These are phyloP conservation scores for Saccharomyces uvarum DNA, from an alignment of 1,139 yeast species.

Conservation along the genomic window DNA sequence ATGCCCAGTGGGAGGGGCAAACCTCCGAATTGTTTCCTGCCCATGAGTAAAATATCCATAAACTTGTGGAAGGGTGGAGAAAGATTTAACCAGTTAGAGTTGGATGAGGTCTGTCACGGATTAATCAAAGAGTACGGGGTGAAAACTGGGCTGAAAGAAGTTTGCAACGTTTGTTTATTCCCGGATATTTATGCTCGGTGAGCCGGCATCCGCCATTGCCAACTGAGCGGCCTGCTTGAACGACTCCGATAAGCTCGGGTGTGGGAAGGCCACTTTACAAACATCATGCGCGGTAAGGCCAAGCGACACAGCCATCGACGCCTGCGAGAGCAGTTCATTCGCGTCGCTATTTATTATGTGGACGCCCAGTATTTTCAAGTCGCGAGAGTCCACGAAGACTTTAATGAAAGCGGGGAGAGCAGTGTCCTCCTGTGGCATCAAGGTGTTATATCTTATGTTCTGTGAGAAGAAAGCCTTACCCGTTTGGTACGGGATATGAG, in stretches of 20 bases:
- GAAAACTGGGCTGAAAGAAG: constrained; percentile 1
- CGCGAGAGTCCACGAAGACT: neutral
- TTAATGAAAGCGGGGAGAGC: neutral
- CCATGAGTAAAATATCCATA: neutral
- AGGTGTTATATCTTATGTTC: neutral
- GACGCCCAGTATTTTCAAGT: neutral
- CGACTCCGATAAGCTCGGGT: neutral
- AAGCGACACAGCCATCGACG: neutral
- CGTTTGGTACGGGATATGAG: neutral
- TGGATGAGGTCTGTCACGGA: neutral
- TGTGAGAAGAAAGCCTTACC: neutral
- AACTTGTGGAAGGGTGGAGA: neutral
- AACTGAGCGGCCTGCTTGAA: neutral
- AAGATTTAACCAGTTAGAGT: neutral
- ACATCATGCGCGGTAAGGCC: neutral
- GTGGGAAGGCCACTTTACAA: neutral
- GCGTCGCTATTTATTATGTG: neutral
- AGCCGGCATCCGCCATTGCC: neutral
- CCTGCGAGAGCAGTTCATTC: neutral
- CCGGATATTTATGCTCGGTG: constrained; percentile 3
- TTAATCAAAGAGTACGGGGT: constrained; percentile 5
- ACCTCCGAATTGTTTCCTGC: neutral
- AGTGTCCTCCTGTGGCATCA: neutral
- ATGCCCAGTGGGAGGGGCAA: neutral
- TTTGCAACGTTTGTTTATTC: constrained; percentile 5